Evolutionary conservation across 2,329 filamentous ascomycete species (phyloP), one percentile per base, ranked within the genome.

Genomic region (Cadophora gregata): DNA sequence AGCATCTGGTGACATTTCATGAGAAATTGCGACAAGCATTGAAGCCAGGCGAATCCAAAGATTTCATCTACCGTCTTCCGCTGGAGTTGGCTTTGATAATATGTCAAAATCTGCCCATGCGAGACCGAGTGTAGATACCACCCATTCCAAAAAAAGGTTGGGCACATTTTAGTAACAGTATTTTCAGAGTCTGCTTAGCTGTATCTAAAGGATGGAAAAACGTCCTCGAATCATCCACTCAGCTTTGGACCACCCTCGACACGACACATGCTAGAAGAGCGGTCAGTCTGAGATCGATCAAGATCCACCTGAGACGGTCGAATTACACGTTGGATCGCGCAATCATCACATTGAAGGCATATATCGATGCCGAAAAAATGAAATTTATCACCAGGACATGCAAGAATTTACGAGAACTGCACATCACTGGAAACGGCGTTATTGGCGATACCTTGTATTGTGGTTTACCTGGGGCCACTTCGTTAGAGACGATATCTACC

Each of bases 21-120:
- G 70, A 75, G 47, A 76, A 75, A 62, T 58, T 79, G 21, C 67
- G 68, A 51, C 59, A 68, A 38, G 69, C 68, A 25, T 66, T 71
- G 53, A 66, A 72, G 16, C 73, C 73, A 25, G 63, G 64, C 14
- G 75, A 73, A 59, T 67, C 60, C 25, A 67, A 69, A n/a, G 77
- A 79, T 62, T 77, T 77, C 24, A 64, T 79, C 21, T 51, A 68
- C 3, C 73, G 71, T 55, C 71, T 79, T 31, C 77, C 78, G 8
- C 29, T 73, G 9, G 78, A 79, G 62, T 31, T 79, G n/a, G 73
- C 68, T 51, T 59, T 74, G 56, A 76, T 78, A 70, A 63, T 78
- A 12, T 71, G 71, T 16, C 60, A 71, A n/a, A 42, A 74, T 62
- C 70, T 79, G 12, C 58, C 61, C 1, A 73, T 75, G 64, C 70